A percentile compares a stretch with the other conserved stretches of the same genome.
Conservation (phyloP, 163 green algal genomes). For the Chlamydomonas reinhardtii region DNA sequence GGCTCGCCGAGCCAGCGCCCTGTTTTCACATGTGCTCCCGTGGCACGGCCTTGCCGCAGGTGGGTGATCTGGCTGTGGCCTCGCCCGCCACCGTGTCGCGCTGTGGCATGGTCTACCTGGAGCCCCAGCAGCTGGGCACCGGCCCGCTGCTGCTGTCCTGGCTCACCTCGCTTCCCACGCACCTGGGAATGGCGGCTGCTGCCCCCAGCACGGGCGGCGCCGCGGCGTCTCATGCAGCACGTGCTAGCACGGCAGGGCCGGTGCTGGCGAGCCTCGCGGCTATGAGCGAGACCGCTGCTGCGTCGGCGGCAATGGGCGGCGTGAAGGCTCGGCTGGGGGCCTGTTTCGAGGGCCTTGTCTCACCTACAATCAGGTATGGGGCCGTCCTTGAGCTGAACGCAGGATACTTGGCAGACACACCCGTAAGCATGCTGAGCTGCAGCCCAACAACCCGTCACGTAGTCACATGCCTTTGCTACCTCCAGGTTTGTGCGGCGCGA, state of each 20-base stretch:
- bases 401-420: too few relatives aligned
- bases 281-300: neutral
- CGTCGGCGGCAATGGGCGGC: slow-evolving; percentile 1
- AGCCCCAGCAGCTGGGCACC: slow-evolving; percentile 79
- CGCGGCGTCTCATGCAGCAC: too few relatives aligned
- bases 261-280: too few relatives aligned
- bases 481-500: slow-evolving; percentile 70
- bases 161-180: slow-evolving; percentile 57
- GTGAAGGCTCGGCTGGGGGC: slow-evolving; percentile 20
- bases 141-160: slow-evolving; percentile 74
- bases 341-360: slow-evolving; percentile 74
- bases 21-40: neutral
- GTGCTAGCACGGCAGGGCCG: too few relatives aligned
- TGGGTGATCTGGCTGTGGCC: slow-evolving; percentile 73
- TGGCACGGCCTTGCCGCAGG: slow-evolving; percentile 47
- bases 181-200: neutral
- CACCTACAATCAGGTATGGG: slow-evolving; percentile 62
- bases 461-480: neutral
- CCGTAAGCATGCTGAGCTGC: too few relatives aligned
- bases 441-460: too few relatives aligned
- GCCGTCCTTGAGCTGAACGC: neutral
- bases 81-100: slow-evolving; percentile 80
- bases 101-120: slow-evolving; percentile 86
- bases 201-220: neutral
- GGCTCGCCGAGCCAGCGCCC: too few relatives aligned